phyloP scores from a whole-genome alignment of 1,284 basidiomycete genomes.

The Coniferiporia weirii region DNA sequence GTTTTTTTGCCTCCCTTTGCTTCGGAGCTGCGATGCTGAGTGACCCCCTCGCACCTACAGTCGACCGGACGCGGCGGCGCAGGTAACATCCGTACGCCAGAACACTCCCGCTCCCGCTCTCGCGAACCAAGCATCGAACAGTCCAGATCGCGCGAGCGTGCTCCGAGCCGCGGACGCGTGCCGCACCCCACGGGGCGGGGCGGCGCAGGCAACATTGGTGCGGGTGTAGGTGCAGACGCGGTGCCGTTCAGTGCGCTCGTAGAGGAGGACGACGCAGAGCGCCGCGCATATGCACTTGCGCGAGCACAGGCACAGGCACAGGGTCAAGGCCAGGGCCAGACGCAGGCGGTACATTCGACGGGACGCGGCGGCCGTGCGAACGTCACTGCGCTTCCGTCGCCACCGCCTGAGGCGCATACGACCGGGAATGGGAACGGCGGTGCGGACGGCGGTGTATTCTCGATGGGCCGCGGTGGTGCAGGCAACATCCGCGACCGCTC shows the following conservation, averaged over 20 bases:
- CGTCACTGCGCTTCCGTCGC: constrained; percentile 36
- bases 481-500: constrained; percentile 62
- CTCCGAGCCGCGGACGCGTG: background rate
- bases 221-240: too few species aligned
- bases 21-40: constrained; percentile 4
- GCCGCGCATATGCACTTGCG: constrained; percentile 23
- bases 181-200: constrained; percentile 23
- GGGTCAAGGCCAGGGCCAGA: too few species aligned
- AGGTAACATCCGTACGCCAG: constrained; percentile 48
- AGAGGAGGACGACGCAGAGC: constrained; percentile 35
- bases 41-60: constrained; percentile 32
- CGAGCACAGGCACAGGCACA: constrained; percentile 1
- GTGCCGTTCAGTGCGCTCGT: constrained; percentile 20
- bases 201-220: constrained; percentile 25
- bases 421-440: too few species aligned
- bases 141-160: constrained; percentile 21
- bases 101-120: too few species aligned
- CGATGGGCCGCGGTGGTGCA: constrained; percentile 65
- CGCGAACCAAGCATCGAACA: background rate
- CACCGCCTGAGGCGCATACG: constrained; percentile 32
- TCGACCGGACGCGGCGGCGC: constrained; percentile 63
- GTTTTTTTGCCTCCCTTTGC: background rate
- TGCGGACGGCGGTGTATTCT: constrained; percentile 28
- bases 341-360: constrained; percentile 43
- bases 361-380: constrained; percentile 70